Base-by-base conservation (phyloP, 225 moss, liverwort and hornwort species). In the Physcomitrellopsis africana region DNA sequence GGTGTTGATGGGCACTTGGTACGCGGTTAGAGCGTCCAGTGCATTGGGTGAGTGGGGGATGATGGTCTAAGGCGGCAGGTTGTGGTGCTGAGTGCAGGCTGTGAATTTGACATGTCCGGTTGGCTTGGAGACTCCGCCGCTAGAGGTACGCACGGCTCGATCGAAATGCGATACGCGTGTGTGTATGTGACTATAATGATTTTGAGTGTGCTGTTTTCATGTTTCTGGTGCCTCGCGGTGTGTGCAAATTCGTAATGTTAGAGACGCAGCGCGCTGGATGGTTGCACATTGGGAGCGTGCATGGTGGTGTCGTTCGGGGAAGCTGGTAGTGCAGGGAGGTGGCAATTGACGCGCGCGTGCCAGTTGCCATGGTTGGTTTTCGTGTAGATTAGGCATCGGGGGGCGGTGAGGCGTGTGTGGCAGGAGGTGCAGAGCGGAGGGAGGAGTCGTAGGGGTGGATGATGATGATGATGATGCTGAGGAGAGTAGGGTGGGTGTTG, bases 91-190 rank as follows among this genome's bases (percentile, higher is more conserved):
- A 23, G 43, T 79, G 68, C 83, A 83, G 86, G 80, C 86, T 84
- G 86, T 86, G 84, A 87, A 84, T 85, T 74, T 85, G 74, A 78
- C 68, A 47, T 87, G 87, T 52, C 73, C 83, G 37, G 82, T 80
- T 60, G 79, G 73, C 43, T 80, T 85, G 76, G 87, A 85, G 77
- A 70, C 63, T 74, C 81, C 79, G 19, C 76, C 77, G 60, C 75
- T 69, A 72, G 82, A 84, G 87, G 87, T 87, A 81, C 26, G 68
- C 68, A 47, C 17, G 12, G 9, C 46, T 51, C 46, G 27, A 51
- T 60, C 18, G 60, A 48, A 22, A 56, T 48, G 56, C 66, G 7
- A 37, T 14, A 0, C 29, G 29, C 24, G 19, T 49, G 49, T 57
- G 53, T 46, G 11, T n/a, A n/a, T 46, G 9, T 46, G 9, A 8